phyloP scores from a whole-genome alignment of 139 green algal species.

The Trebouxia sp. region DNA sequence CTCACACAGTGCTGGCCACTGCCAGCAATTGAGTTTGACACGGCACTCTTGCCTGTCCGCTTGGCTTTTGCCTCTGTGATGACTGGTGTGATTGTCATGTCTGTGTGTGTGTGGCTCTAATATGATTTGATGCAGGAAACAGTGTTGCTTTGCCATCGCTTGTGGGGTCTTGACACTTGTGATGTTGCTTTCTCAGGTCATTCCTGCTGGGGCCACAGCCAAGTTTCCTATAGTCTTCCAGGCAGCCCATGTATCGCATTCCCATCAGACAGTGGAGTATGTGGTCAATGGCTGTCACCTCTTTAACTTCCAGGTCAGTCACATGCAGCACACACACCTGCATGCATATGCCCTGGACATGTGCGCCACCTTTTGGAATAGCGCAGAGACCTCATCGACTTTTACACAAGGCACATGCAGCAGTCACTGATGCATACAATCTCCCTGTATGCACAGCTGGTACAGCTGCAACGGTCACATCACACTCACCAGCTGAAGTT shows the following conservation, averaged over 20 bases:
- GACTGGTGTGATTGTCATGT: background rate
- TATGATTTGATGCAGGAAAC: background rate
- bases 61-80: background rate
- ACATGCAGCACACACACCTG: too few species aligned
- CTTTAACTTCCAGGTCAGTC: conserved; percentile 48
- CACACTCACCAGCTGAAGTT: too few species aligned
- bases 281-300: conserved; percentile 69
- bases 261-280: conserved; percentile 64
- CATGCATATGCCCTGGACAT: too few species aligned
- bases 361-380: too few species aligned
- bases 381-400: too few species aligned
- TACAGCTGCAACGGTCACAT: too few species aligned
- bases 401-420: too few species aligned
- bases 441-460: too few species aligned
- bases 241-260: conserved; percentile 25
- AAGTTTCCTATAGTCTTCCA: conserved; percentile 61
- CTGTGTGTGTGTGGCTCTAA: background rate
- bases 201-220: conserved; percentile 39
- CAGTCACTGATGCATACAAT: too few species aligned
- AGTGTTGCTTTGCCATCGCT: background rate
- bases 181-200: background rate
- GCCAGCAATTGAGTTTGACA: background rate
- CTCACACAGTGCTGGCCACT: background rate
- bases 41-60: background rate
- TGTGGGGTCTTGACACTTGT: too few species aligned